A percentile compares a stretch with the other conserved stretches of the same genome.
phyloP scores from a whole-genome alignment of 331 rosid genomes.

The Malus hybrid region DNA sequence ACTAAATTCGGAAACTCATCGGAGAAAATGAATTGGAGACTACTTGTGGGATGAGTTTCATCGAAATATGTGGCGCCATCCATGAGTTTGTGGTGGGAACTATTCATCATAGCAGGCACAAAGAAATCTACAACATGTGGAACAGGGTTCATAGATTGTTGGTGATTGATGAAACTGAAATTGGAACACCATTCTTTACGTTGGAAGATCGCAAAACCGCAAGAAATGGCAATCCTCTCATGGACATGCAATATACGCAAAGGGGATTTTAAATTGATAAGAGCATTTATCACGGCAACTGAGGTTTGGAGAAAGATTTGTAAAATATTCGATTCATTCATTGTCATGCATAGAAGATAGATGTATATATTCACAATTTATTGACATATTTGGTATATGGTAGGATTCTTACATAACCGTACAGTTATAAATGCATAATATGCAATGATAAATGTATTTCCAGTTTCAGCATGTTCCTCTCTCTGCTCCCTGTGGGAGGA shows the following conservation, averaged over 20 bases:
- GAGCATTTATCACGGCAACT: no score
- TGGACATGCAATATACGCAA: no score
- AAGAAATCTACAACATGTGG: constrained; percentile 25
- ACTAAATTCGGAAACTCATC: constrained; percentile 20
- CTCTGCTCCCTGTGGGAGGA: no score
- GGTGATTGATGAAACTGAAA: no score
- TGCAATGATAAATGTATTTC: no score
- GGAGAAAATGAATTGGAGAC: constrained; percentile 32
- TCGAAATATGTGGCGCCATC: constrained; percentile 28
- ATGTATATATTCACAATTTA: background rate
- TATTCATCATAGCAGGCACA: constrained; percentile 3
- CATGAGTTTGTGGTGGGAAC: constrained; percentile 34
- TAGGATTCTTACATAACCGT: background rate
- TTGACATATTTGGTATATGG: background rate
- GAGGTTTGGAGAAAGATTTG: no score
- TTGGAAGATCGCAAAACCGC: background rate
- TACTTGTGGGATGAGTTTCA: constrained; percentile 31
- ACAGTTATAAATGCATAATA: background rate
- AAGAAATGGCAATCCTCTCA: background rate
- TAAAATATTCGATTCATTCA: no score
- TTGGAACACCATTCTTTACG: background rate
- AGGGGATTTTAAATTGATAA: no score
- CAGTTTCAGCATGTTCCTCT: no score
- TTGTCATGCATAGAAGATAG: no score
- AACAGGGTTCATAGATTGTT: no score